These are phyloP conservation scores for Sugiyamaella chiloensis DNA, from an alignment of 805 yeast genomes.

Conservation along the genomic window DNA sequence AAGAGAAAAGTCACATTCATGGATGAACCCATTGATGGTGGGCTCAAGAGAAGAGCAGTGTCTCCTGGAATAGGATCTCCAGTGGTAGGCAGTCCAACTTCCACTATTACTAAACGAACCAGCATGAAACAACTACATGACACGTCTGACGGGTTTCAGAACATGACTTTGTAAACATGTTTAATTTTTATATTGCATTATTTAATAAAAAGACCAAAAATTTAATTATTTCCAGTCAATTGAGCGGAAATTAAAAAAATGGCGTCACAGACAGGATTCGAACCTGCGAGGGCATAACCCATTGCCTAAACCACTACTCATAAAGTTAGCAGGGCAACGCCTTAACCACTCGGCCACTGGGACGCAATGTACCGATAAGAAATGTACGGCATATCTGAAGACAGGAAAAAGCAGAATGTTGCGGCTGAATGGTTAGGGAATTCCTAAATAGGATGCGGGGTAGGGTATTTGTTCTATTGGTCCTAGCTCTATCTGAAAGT, in stretches of 20 bases:
- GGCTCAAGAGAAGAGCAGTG: conserved; percentile 26
- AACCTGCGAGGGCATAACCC: conserved; percentile 97
- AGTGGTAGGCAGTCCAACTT: conserved; percentile 19
- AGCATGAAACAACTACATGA: conserved; percentile 26
- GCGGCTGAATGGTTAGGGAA: too few relatives aligned
- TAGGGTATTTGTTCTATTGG: too few relatives aligned
- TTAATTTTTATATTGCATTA: too few relatives aligned
- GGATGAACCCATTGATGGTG: conserved; percentile 15
- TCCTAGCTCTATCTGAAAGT: too few relatives aligned
- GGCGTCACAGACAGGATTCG: conserved; percentile 99
- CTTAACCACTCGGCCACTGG: conserved; percentile 92
- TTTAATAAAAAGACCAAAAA: not conserved
- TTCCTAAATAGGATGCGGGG: too few relatives aligned
- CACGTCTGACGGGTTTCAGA: conserved; percentile 26
- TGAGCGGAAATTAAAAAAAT: conserved; percentile 41
- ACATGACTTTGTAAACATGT: conserved; percentile 22
- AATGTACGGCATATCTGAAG: too few relatives aligned
- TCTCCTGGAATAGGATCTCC: conserved; percentile 25
- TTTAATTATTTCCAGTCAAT: not conserved
- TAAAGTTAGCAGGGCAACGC: conserved; percentile 79
- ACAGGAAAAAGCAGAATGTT: too few relatives aligned
- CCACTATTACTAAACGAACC: conserved; percentile 15
- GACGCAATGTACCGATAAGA: too few relatives aligned
- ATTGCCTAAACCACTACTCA: conserved; percentile 57
- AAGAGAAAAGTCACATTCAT: conserved; percentile 20